A percentile compares a stretch with the other conserved stretches of the same genome.
Conservation (phyloP, 768 basidiomycete species). For the Russula vinacea region DNA sequence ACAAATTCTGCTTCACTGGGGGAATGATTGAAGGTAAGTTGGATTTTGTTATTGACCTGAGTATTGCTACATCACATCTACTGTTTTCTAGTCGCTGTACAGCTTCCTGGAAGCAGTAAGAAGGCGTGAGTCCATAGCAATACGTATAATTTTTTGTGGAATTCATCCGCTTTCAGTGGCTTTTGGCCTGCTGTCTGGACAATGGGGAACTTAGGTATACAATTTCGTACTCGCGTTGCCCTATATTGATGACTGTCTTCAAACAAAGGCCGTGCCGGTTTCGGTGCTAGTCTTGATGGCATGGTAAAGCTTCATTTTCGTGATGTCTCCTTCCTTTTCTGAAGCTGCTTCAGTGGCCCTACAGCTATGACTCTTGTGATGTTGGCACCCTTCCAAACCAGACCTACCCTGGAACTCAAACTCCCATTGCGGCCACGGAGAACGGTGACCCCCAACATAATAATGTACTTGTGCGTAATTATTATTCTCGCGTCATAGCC, state of each 20-base stretch:
- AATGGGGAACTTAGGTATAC: slow-evolving; percentile 65
- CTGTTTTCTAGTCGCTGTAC: slow-evolving; percentile 23
- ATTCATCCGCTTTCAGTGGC: slow-evolving; percentile 36
- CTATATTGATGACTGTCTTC: not conserved
- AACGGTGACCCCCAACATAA: slow-evolving; percentile 52
- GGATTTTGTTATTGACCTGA: not conserved
- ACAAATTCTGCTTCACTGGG: slow-evolving; percentile 80
- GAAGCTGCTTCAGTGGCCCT: slow-evolving; percentile 58
- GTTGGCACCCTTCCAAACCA: slow-evolving; percentile 59
- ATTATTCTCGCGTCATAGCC: slow-evolving; percentile 53
- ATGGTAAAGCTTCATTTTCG: slow-evolving; percentile 46
- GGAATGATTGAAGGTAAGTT: slow-evolving; percentile 56
- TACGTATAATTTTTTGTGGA: slow-evolving; percentile 20
- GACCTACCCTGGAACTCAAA: slow-evolving; percentile 63
- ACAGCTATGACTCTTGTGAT: slow-evolving; percentile 83
- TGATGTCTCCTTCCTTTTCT: slow-evolving; percentile 11
- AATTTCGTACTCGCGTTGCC: slow-evolving; percentile 8
- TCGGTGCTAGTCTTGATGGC: slow-evolving; percentile 83
- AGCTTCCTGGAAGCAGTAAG: slow-evolving; percentile 22
- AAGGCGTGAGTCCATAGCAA: slow-evolving; percentile 15
- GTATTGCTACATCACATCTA: not conserved
- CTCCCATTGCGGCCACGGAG: slow-evolving; percentile 58
- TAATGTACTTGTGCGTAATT: slow-evolving; percentile 47
- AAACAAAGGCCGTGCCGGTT: slow-evolving; percentile 69
- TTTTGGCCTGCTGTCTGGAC: slow-evolving; percentile 56